phyloP scores from a whole-genome alignment of 2,329 filamentous ascomycete genomes.

The Coleophoma cylindrospora region DNA sequence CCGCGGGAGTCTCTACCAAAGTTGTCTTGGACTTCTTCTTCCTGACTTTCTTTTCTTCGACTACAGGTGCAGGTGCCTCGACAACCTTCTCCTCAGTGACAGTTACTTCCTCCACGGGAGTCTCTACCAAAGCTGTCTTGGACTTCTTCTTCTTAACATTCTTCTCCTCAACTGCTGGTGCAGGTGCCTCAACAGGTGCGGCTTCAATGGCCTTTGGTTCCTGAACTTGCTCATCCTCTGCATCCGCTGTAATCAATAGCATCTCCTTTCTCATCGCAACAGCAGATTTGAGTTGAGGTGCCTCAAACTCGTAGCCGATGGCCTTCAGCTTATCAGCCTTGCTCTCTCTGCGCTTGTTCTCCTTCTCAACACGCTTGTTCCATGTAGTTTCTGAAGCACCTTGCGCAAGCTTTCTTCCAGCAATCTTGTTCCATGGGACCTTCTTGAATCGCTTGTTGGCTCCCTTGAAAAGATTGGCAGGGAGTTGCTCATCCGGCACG shows the following conservation, averaged over 20 bases:
- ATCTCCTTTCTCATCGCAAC: slow-evolving; percentile 42
- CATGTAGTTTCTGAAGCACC: slow-evolving; percentile 72
- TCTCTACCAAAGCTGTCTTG: slow-evolving; percentile 15
- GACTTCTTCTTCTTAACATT: slow-evolving; percentile 26
- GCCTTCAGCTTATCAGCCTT: slow-evolving; percentile 73
- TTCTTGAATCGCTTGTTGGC: slow-evolving; percentile 86
- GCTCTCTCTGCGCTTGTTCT: slow-evolving; percentile 63
- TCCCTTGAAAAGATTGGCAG: slow-evolving; percentile 81
- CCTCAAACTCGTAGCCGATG: slow-evolving; percentile 78
- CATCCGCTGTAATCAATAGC: slow-evolving; percentile 14
- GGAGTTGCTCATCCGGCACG: slow-evolving; percentile 71
- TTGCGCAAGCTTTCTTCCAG: slow-evolving; percentile 67
- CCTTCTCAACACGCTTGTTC: slow-evolving; percentile 68
- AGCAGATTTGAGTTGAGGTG: slow-evolving; percentile 64
- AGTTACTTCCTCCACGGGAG: not conserved
- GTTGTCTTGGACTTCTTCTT: slow-evolving; percentile 12
- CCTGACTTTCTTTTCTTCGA: slow-evolving; percentile 15
- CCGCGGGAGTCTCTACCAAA: slow-evolving; percentile 2
- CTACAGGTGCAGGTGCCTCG: not conserved
- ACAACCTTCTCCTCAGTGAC: slow-evolving; percentile 22
- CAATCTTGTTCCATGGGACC: slow-evolving; percentile 83
- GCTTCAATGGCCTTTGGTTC: slow-evolving; percentile 24
- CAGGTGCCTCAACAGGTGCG: slow-evolving; percentile 14
- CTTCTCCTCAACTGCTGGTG: not conserved
- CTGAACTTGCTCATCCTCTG: slow-evolving; percentile 14